Evolutionary conservation across 176 grass and related monocot species (phyloP).

Genomic region (Secale cereale): DNA sequence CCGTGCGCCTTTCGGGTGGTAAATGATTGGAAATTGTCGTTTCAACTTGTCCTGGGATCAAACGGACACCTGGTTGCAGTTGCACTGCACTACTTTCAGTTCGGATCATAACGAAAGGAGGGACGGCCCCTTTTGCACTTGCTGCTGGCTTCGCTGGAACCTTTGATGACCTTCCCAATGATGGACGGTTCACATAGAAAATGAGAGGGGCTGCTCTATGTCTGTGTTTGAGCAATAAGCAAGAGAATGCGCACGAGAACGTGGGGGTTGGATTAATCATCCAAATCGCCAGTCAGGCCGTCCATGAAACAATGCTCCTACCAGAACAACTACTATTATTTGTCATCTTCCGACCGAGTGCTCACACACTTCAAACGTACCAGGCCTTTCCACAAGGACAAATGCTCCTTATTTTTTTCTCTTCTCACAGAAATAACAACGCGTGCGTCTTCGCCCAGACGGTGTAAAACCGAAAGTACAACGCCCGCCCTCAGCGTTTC

Average conservation of each 20-base stretch:
- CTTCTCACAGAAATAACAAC: too few species aligned
- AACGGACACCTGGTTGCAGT: neutral
- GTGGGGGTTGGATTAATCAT: slow-evolving; percentile 35
- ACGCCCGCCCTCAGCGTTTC: neutral
- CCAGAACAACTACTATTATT: slow-evolving; percentile 1
- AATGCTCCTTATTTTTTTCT: too few species aligned
- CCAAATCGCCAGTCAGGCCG: slow-evolving; percentile 13
- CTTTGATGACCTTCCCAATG: neutral
- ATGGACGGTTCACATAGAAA: too few species aligned
- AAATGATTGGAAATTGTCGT: neutral
- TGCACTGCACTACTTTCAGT: neutral
- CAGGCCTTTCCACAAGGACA: neutral
- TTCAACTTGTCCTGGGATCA: neutral
- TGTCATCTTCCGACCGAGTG: neutral
- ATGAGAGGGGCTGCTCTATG: neutral
- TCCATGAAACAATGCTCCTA: slow-evolving; percentile 26
- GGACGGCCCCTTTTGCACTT: neutral
- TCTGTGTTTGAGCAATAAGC: neutral
- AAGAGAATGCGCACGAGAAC: slow-evolving; percentile 31
- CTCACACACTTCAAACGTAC: slow-evolving; percentile 11
- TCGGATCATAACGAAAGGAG: too few species aligned
- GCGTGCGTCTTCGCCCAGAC: too few species aligned
- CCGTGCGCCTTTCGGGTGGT: neutral
- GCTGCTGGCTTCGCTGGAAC: neutral
- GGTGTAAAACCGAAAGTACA: too few species aligned